A percentile compares a stretch with the other conserved stretches of the same genome.
Conservation (phyloP, 176 grass and related monocot genomes). For the Rhynchospora tenuis region DNA sequence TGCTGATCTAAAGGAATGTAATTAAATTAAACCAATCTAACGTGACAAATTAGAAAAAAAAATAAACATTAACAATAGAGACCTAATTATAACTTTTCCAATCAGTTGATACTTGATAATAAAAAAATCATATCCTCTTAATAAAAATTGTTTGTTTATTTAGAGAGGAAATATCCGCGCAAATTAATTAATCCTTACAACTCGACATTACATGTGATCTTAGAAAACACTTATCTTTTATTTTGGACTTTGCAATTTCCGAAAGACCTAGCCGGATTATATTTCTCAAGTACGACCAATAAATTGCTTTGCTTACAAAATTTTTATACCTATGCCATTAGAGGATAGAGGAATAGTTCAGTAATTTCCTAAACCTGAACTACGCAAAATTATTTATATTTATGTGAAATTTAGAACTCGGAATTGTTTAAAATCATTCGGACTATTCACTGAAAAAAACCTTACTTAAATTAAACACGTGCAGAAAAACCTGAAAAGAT, state of each 20-base stretch:
- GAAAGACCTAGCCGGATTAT: too few relatives aligned
- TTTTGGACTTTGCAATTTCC: too few relatives aligned
- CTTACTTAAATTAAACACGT: not conserved
- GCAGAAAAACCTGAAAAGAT: not conserved
- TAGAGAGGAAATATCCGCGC: too few relatives aligned
- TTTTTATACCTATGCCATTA: too few relatives aligned
- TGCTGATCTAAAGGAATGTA: not conserved
- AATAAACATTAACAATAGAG: not conserved
- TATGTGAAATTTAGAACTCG: not conserved
- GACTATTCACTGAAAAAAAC: not conserved
- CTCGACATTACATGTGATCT: not conserved
- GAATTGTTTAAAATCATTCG: not conserved
- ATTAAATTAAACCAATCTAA: not conserved
- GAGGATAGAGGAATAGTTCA: too few relatives aligned
- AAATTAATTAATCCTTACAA: not conserved
- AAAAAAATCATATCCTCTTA: not conserved
- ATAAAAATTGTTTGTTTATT: not conserved
- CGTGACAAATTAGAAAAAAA: not conserved
- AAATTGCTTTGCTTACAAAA: too few relatives aligned
- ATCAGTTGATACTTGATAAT: not conserved
- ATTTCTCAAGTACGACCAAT: too few relatives aligned
- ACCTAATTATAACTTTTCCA: not conserved
- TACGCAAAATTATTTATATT: not conserved
- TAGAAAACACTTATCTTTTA: too few relatives aligned
- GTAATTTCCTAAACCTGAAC: too few relatives aligned